Base-by-base conservation (phyloP, 495 filamentous ascomycete genomes). In the Astrothelium subdiscretum region DNA sequence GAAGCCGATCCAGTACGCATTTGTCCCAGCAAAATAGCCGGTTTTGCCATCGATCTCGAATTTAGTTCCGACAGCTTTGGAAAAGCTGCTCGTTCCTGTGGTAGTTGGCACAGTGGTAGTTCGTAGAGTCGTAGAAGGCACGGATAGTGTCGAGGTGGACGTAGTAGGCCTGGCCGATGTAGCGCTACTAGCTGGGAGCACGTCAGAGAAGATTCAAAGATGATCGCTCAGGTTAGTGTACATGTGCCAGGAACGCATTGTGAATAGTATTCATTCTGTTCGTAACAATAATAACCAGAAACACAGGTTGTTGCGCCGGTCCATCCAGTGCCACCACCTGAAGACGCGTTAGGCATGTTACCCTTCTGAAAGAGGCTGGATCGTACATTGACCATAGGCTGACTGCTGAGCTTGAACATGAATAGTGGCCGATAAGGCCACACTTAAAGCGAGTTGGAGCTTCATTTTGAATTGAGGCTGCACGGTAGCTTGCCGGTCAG, bases 1-100 rank as follows among this genome's bases (percentile, higher is more conserved):
- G 75, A 89, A 89, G 20, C 79, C 75, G 64, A 89, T 81, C 86
- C 85, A 91, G 77, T 90, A 91, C 52, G 81, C 74, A 72, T 91
- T 91, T 3, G 84, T 85, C 18, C 87, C 87, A 2, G 85, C 82
- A 68, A 79, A 87, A 72, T 86, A 66, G 40, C 77, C 76, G 3
- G 81, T 83, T 63, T 80, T 67, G 22, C 83, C 84, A 68, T 87
- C 82, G 66, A 88, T 82, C 58, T 73, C 77, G 74, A 88, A 87
- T 32, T 83, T 77, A 8, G 75, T 73, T 0, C 79, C 84, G 2
- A 79, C 71, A 0, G 78, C 78, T 3, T 73, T 78, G 15, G 82
- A 74, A 58, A 83, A 83, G 4, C 71, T 59, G 57, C 57, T 59
- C 12, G 38, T 59, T 59, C 18, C 42, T 18, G 42, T 48, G 42